Conservation (phyloP, 208 protist genomes). For the Wallacemonas sp. region DNA sequence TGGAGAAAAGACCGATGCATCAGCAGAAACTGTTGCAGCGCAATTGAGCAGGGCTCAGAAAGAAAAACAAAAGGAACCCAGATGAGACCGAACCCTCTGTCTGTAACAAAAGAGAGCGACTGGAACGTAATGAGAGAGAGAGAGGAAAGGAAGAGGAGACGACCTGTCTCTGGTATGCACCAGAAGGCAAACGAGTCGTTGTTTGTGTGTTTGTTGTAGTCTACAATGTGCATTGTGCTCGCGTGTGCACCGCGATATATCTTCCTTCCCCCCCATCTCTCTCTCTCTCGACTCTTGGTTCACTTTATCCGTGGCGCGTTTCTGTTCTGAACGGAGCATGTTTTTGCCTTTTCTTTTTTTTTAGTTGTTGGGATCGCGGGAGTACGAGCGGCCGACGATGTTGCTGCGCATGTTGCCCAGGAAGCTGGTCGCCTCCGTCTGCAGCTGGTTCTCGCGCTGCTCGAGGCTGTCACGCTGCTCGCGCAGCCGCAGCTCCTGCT, state of each 20-base stretch:
- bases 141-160: no score
- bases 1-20: slow-evolving; percentile 6
- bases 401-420: slow-evolving; percentile 78
- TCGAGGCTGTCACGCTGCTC: slow-evolving; percentile 89
- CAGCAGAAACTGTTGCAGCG: not conserved
- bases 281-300: not conserved
- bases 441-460: slow-evolving; percentile 86
- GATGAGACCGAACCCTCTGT: no score
- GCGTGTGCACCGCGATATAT: no score
- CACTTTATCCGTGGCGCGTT: not conserved
- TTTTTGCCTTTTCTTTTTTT: not conserved
- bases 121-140: no score
- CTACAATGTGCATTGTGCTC: no score
- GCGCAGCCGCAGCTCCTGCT: slow-evolving; percentile 87
- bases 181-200: no score
- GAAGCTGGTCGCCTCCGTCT: slow-evolving; percentile 84
- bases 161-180: no score
- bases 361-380: slow-evolving; percentile 59
- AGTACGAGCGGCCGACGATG: slow-evolving; percentile 54
- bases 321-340: no score
- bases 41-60: not conserved
- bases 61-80: not conserved
- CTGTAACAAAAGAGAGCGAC: no score
- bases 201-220: no score
- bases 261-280: no score